Evolutionary conservation across 495 filamentous ascomycete genomes (phyloP).

Genomic region (Schizothecium vesticola): DNA sequence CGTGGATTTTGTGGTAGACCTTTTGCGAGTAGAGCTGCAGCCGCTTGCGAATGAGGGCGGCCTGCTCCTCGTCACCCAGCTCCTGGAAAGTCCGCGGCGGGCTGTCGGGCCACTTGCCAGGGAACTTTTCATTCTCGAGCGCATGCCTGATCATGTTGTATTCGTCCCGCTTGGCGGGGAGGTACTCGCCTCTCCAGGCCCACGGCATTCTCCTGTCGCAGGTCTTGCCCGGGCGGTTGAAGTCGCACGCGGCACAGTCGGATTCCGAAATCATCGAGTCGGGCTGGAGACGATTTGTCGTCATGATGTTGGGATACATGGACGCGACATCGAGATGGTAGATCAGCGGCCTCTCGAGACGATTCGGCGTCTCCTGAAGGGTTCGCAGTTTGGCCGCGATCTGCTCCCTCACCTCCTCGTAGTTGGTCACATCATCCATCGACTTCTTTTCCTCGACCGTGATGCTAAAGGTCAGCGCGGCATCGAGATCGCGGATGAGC

Average conservation of each 20-base stretch:
- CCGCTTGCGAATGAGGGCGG: conserved; percentile 74
- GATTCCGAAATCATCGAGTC: conserved; percentile 98
- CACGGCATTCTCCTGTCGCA: conserved; percentile 94
- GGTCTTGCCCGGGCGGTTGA: conserved; percentile 95
- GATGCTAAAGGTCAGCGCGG: conserved; percentile 86
- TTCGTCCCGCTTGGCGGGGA: conserved; percentile 92
- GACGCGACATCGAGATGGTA: conserved; percentile 98
- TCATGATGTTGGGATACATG: conserved; percentile 99
- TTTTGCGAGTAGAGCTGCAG: conserved; percentile 93
- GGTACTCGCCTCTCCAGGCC: conserved; percentile 97
- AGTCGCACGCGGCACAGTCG: conserved; percentile 94
- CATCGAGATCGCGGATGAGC: conserved; percentile 79
- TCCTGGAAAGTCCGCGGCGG: conserved; percentile 75
- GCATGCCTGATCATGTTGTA: conserved; percentile 98
- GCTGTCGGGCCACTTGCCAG: conserved; percentile 62
- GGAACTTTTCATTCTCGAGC: conserved; percentile 90
- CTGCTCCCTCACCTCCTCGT: conserved; percentile 83
- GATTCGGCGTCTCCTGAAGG: conserved; percentile 73
- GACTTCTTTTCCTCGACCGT: conserved; percentile 92
- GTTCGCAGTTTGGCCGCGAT: conserved; percentile 66
- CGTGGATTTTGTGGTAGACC: conserved; percentile 99
- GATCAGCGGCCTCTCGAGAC: conserved; percentile 81
- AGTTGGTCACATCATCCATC: conserved; percentile 85
- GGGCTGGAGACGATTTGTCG: conserved; percentile 93
- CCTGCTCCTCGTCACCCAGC: conserved; percentile 76